Evolutionary conservation across 768 basidiomycete genomes (phyloP), one percentile per base, ranked within the genome.

Genomic region (Coprinellus micaceus): DNA sequence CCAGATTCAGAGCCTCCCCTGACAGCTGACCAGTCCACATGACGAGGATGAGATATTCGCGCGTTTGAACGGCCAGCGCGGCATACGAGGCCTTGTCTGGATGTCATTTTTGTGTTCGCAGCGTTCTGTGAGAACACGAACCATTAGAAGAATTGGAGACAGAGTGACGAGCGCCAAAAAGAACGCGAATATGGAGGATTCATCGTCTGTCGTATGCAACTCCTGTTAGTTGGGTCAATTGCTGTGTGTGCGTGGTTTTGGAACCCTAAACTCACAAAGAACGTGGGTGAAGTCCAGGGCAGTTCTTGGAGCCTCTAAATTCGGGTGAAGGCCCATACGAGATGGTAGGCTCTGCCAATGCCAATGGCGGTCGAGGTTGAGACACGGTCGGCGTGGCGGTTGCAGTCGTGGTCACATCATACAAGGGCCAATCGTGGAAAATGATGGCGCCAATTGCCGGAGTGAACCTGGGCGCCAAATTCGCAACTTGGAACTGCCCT

Each of bases 1-100:
- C 65, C 66, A 79, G 82, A 62, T 91, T 94, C 56, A 89, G 67
- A 2, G 67, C 82, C 66, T 93, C 91, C 30, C 86, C 86, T 3
- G 77, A 72, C 53, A 90, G 66, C 66, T 94, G 91, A 29, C 91
- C 91, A 0, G 78, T 77, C 87, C 90, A 91, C 90, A 93, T 92
- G 43, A 84, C 77, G 58, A 91, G 79, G 66, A 94, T 79, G n/a
- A 86, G 72, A 50, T 88, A 80, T 69, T 94, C 91, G 26, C 91
- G 84, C 3, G 87, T 89, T 59, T 86, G 82, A 2, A 90, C 78
- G 2, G 84, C 81, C 10, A 93, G 75, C 2, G 78, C 86, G 6
- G 88, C 88, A 68, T 93, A 93, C 12, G 89, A 86, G 33, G 91
- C 83, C 90, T 93, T 41, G 29, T n/a, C 37, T 29, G 19, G 10